Evolutionary conservation across 495 filamentous ascomycete genomes (phyloP), one percentile per base, ranked within the genome.

Genomic region (Aspergillus mulundensis): DNA sequence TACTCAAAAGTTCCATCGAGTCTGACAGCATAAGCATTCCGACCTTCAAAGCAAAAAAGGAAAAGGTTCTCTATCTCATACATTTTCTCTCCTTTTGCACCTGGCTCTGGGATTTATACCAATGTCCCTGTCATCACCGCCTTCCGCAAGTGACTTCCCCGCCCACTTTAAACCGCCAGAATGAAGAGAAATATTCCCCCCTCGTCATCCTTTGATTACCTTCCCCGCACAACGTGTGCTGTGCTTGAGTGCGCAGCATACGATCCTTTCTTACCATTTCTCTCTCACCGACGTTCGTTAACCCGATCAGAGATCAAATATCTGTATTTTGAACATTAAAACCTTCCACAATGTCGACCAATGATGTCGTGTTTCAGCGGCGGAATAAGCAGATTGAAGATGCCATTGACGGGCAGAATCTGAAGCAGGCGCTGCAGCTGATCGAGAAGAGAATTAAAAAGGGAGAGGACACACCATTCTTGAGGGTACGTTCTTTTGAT

Each of bases 401-500:
- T 70, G 76, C 81, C 24, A 76, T 85, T 68, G 78, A 84, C 56
- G 68, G 67, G 32, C 74, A 76, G 55, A 77, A 82, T 61, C 70
- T 78, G 64, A 83, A 84, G 65, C 80, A 82, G 62, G 83, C 83
- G 16, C 60, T 84, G 45, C 79, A 82, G 63, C 69, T 84, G 16
- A 80, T 80, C 53, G 80, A 84, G 52, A 83, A 82, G 57, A 78
- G 79, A 41, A 71, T 82, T 41, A 85, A 84, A 63, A 85, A 83
- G 56, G 79, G 83, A 38, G 82, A 84, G 56, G 74, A 80, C 49
- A 73, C 72, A 0, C 58, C 62, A 12, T 78, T 77, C 51, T 38
- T 78, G 28, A 74, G 61, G 53, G 75, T 72, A 53, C 58, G 65
- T 43, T 41, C 23, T 15, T n/a, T 10, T 18, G 10, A n/a, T 23